A percentile compares a stretch with the other conserved stretches of the same genome.
Conservation (phyloP, 306 rosid species). For the Quercus cerris region DNA sequence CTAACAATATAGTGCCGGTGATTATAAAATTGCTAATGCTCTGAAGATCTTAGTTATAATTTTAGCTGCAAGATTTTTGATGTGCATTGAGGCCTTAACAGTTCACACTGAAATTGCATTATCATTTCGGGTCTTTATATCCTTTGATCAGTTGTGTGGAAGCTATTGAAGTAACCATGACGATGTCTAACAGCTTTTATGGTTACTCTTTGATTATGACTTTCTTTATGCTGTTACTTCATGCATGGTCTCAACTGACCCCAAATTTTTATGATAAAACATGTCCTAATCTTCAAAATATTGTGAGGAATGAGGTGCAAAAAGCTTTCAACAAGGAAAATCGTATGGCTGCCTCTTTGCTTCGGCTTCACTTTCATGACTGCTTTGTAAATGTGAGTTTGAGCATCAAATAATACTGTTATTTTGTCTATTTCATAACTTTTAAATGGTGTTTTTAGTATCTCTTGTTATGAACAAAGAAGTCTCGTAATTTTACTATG, state of each 20-base stretch:
- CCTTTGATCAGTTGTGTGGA: neutral
- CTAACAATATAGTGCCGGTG: neutral
- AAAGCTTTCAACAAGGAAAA: conserved; percentile 57
- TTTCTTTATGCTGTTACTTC: conserved; percentile 35
- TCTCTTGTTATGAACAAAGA: too few relatives aligned
- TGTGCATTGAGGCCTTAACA: neutral
- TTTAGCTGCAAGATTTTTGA: neutral
- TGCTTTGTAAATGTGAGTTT: conserved; percentile 84
- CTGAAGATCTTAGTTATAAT: neutral
- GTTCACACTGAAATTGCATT: too few relatives aligned
- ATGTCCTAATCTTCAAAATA: conserved; percentile 53
- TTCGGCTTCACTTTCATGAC: conserved; percentile 93
- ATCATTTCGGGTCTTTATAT: neutral
- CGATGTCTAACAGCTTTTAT: conserved; percentile 13
- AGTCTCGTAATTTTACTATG: too few relatives aligned
- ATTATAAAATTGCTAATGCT: neutral
- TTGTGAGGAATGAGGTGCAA: conserved; percentile 54
- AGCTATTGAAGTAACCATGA: conserved; percentile 21
- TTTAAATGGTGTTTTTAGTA: too few relatives aligned
- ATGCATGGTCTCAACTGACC: conserved; percentile 48
- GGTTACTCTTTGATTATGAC: conserved; percentile 24
- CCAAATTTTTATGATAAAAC: conserved; percentile 58
- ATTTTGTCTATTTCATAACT: too few relatives aligned
- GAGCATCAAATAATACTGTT: neutral
- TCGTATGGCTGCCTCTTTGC: conserved; percentile 87